These are phyloP conservation scores for Lasiosphaeria miniovina DNA, from an alignment of 495 filamentous ascomycete species.

Conservation along the genomic window DNA sequence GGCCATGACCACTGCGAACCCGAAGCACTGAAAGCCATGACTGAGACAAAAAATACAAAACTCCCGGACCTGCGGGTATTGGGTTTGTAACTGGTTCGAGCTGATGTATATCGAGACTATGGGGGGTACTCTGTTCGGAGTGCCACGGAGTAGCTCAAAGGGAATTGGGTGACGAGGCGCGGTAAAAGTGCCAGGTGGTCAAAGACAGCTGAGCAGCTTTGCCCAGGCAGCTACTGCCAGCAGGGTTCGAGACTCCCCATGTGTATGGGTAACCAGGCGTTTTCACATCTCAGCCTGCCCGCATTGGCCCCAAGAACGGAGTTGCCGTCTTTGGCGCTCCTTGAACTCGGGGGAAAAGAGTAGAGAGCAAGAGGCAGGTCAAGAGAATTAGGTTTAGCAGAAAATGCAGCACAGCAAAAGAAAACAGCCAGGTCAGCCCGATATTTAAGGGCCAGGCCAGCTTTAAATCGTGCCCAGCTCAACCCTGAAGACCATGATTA, in stretches of 20 bases:
- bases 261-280: neutral
- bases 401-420: neutral
- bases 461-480: neutral
- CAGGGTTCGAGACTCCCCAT: neutral
- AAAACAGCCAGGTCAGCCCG: neutral
- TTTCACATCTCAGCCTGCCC: neutral
- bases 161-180: neutral
- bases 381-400: neutral
- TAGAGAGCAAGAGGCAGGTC: neutral
- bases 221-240: neutral
- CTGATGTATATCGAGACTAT: neutral
- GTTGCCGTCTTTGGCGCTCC: too few species aligned
- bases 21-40: neutral
- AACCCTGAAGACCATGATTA: neutral
- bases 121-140: neutral
- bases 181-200: neutral
- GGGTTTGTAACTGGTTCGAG: neutral
- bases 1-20: constrained; percentile 20
- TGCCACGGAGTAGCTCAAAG: neutral
- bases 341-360: neutral
- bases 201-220: neutral
- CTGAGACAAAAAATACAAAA: neutral
- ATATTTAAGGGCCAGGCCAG: neutral
- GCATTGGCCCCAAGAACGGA: too few species aligned
- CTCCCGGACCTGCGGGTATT: too few species aligned